Evolutionary conservation across 2,329 filamentous ascomycete species (phyloP).

Genomic region (Stemphylium vesicarium): DNA sequence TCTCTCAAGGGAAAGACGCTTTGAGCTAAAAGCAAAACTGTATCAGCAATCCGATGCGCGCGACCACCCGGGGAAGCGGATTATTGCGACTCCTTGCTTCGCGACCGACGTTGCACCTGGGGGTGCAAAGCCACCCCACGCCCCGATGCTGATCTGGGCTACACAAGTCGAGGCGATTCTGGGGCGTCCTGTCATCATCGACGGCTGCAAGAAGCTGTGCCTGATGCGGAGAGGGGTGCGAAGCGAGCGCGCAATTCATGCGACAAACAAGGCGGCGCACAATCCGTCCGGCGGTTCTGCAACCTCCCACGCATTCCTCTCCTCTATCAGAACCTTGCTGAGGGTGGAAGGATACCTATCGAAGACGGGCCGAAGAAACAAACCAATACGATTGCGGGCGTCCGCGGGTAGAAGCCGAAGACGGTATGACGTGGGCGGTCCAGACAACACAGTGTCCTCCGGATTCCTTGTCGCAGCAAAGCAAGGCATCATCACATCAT

Average conservation of each 20-base stretch:
- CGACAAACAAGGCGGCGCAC: slow-evolving; percentile 10
- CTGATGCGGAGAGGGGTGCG: not conserved
- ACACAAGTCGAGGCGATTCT: slow-evolving; percentile 14
- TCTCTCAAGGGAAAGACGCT: slow-evolving; percentile 21
- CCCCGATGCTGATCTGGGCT: slow-evolving; percentile 26
- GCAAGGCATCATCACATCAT: slow-evolving; percentile 12
- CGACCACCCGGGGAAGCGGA: slow-evolving; percentile 37
- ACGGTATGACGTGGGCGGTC: slow-evolving; percentile 17
- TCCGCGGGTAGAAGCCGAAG: slow-evolving; percentile 13
- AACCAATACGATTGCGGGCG: slow-evolving; percentile 11
- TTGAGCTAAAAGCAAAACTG: slow-evolving; percentile 39
- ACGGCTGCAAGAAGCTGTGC: slow-evolving; percentile 10
- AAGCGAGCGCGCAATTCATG: slow-evolving; percentile 15
- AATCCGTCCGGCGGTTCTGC: slow-evolving; percentile 10
- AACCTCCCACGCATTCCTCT: slow-evolving; percentile 17
- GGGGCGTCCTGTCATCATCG: slow-evolving; percentile 26
- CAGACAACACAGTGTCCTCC: slow-evolving; percentile 14
- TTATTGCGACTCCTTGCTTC: slow-evolving; percentile 41
- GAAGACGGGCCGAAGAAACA: slow-evolving; percentile 21
- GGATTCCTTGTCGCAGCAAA: slow-evolving; percentile 16
- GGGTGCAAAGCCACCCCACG: slow-evolving; percentile 41
- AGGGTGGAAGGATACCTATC: slow-evolving; percentile 8
- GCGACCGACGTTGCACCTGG: slow-evolving; percentile 35
- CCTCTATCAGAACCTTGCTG: slow-evolving; percentile 9
- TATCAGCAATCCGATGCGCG: slow-evolving; percentile 28